Conservation (phyloP, 1,139 yeast species). For the Saccharomyces hybrid region DNA sequence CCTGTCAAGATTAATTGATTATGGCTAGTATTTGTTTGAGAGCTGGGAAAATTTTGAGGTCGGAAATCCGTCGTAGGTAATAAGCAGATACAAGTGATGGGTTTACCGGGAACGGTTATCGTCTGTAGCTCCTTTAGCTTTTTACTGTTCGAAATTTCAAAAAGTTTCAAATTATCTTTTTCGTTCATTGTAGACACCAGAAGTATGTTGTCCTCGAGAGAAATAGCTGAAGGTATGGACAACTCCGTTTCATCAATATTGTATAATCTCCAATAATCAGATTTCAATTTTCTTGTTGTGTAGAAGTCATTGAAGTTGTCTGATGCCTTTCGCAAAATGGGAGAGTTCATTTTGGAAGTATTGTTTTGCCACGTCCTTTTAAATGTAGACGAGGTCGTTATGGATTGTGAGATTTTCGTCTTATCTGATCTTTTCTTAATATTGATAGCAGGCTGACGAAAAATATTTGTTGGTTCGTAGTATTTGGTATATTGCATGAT, state of each 20-base stretch:
- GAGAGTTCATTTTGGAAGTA: conserved; percentile 13
- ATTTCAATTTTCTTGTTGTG: conserved; percentile 21
- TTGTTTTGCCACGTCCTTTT: conserved; percentile 19
- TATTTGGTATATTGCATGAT: conserved; percentile 7
- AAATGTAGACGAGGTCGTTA: conserved; percentile 8
- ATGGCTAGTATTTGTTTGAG: conserved; percentile 13
- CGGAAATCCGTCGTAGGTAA: no score
- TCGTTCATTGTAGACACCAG: conserved; percentile 14
- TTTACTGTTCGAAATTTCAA: conserved; percentile 8
- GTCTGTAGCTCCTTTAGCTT: no score
- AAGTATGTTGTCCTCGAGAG: conserved; percentile 13
- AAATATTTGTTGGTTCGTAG: conserved; percentile 22
- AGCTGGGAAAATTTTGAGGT: conserved; percentile 4
- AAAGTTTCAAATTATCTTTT: conserved; percentile 19
- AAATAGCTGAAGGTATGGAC: conserved; percentile 13
- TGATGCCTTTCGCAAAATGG: conserved; percentile 23
- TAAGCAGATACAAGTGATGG: no score
- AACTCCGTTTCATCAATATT: background rate
- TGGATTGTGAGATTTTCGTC: background rate
- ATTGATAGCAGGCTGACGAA: conserved; percentile 25
- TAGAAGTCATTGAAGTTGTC: conserved; percentile 27
- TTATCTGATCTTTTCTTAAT: conserved; percentile 12
- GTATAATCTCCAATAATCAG: conserved; percentile 22
- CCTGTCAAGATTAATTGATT: conserved; percentile 22
- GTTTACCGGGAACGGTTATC: no score